Base-by-base conservation (phyloP, 495 filamentous ascomycete genomes). In the Talaromyces liani region DNA sequence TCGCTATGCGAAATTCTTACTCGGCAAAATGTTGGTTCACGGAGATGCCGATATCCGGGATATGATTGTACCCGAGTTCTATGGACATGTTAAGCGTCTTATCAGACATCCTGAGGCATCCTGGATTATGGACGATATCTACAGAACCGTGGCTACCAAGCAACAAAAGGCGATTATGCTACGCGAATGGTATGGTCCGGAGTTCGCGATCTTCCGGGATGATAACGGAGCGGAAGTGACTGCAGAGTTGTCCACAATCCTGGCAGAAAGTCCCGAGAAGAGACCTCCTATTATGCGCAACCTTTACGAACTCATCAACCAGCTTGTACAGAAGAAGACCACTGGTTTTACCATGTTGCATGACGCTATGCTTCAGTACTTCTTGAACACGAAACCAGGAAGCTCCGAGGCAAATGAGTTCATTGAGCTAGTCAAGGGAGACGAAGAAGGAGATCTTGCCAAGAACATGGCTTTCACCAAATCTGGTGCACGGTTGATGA, bases 311-410 rank as follows among this genome's bases (percentile, higher is more conserved):
- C 80, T 96, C 68, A 91, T 93, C 77, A 96, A 97, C 72, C 84
- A 87, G 62, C 84, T 98, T 24, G 81, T 97, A 60, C 92, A 97
- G 77, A 99, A 99, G 83, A 92, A 95, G 77, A 85, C 91, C 67
- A 93, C 92, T 14, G 92, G 89, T 6, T 99, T 98, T 75, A 96
- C 92, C 1, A 93, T 98, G 80, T 82, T 98, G 5, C 95, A 99
- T 73, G 93, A 95, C 66, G 95, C 94, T 22, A 96, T 98, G 93
- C 84, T 97, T 56, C 92, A 99, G 71, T 98, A 97, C 72, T 94
- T 92, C 76, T 80, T 91, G 55, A 92, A 89, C 70, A 84, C 86
- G 54, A 88, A 87, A 58, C 79, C 85, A 12, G 91, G 87, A 20
- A 89, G 85, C 67, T 84, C 86, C 47, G 93, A 97, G 72, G 81